Conservation (phyloP, 2,329 filamentous ascomycete genomes). For the Furcasterigmium furcatum region DNA sequence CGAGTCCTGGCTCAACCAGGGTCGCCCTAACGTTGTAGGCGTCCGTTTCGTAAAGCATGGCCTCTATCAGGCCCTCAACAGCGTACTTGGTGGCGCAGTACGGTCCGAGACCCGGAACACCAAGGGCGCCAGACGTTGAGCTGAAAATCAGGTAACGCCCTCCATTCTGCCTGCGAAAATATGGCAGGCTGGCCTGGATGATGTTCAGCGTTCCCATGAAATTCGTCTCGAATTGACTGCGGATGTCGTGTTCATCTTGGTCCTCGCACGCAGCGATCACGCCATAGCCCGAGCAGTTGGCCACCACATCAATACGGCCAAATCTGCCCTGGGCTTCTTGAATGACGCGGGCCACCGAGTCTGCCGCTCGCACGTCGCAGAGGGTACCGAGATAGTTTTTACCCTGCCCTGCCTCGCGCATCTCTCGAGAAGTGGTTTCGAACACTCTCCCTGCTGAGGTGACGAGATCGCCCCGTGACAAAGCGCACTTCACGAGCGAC, state of each 20-base stretch:
- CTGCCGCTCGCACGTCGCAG: constrained; percentile 82
- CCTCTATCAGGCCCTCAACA: constrained; percentile 91
- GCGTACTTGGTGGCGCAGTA: constrained; percentile 98
- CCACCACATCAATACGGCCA: constrained; percentile 81
- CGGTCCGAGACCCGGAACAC: constrained; percentile 86
- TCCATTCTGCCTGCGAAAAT: constrained; percentile 72
- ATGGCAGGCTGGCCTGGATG: constrained; percentile 81
- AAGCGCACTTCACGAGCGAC: constrained; percentile 78
- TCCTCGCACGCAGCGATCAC: constrained; percentile 96
- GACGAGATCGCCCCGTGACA: constrained; percentile 79
- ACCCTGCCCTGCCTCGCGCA: constrained; percentile 45
- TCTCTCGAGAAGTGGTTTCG: constrained; percentile 70
- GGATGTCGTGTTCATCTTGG: constrained; percentile 91
- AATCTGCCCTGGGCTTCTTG: constrained; percentile 70
- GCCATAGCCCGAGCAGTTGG: constrained; percentile 92
- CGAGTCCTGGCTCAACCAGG: constrained; percentile 85
- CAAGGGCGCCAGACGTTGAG: constrained; percentile 86
- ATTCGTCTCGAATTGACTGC: constrained; percentile 96
- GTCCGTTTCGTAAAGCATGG: constrained; percentile 94
- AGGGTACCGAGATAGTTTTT: constrained; percentile 77
- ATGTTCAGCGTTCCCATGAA: constrained; percentile 96
- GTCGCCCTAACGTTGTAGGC: constrained; percentile 90
- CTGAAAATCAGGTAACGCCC: constrained; percentile 95
- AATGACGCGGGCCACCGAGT: constrained; percentile 72
- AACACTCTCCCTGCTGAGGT: constrained; percentile 80